phyloP scores from a whole-genome alignment of 257 asterid genomes.

The Jasminum sambac region DNA sequence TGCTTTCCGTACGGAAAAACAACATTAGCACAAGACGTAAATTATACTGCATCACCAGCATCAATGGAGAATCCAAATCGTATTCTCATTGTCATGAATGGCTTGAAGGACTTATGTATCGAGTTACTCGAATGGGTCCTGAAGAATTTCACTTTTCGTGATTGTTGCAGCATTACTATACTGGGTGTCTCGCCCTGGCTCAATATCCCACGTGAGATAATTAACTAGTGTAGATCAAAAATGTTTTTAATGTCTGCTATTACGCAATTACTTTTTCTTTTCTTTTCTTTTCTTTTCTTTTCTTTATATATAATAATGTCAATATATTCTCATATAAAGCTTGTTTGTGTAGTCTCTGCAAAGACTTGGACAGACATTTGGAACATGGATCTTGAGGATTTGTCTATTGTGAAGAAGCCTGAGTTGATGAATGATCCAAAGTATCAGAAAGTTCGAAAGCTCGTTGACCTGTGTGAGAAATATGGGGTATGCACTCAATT shows the following conservation, averaged over 20 bases:
- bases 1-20: conserved; percentile 20
- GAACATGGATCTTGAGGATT: conserved; percentile 46
- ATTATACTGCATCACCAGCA: conserved; percentile 20
- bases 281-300: no score
- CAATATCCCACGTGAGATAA: conserved; percentile 51
- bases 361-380: conserved; percentile 59
- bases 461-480: conserved; percentile 49
- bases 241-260: neutral
- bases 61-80: conserved; percentile 42
- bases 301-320: no score
- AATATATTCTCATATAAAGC: neutral
- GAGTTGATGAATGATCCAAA: conserved; percentile 50
- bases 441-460: conserved; percentile 48
- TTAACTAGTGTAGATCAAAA: neutral
- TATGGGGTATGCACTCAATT: conserved; percentile 50
- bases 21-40: conserved; percentile 16
- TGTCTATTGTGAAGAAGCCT: conserved; percentile 26
- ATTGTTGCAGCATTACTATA: conserved; percentile 47
- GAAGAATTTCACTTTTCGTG: conserved; percentile 41
- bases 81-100: conserved; percentile 57
- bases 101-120: conserved; percentile 47
- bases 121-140: conserved; percentile 66
- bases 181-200: conserved; percentile 64
- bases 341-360: conserved; percentile 44
- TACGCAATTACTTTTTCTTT: no score